Conservation (phyloP, 2,329 filamentous ascomycete species). For the Microsporum ferrugineum region DNA sequence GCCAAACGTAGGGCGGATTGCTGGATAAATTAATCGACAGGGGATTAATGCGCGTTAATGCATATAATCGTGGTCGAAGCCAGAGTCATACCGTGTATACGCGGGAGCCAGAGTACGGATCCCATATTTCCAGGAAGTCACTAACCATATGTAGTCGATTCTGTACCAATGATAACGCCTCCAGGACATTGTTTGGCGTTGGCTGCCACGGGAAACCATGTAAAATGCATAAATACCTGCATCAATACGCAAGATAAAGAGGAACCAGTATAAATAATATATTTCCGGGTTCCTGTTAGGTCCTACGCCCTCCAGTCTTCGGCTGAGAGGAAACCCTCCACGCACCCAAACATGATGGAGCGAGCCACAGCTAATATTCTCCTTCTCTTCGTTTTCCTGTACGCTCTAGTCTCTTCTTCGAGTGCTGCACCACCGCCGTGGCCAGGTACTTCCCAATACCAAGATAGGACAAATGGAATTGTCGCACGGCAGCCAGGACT, state of each 20-base stretch:
- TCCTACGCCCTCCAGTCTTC: background rate
- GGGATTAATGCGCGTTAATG: background rate
- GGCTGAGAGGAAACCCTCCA: background rate
- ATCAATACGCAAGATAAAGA: background rate
- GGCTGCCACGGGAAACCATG: background rate
- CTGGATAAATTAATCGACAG: background rate
- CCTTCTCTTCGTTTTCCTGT: background rate
- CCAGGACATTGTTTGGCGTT: background rate
- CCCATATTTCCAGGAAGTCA: too few relatives aligned
- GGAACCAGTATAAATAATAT: background rate
- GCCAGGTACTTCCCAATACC: background rate
- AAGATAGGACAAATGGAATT: background rate
- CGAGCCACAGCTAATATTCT: background rate
- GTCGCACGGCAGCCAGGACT: background rate
- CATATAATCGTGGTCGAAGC: background rate
- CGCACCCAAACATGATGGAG: background rate
- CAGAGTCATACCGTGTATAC: background rate
- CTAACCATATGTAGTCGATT: background rate
- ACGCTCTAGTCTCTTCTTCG: background rate
- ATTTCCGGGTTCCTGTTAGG: background rate
- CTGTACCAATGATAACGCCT: background rate
- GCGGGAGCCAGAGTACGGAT: too few relatives aligned
- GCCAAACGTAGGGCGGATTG: background rate
- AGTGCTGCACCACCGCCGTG: background rate
- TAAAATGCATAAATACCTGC: background rate